Base-by-base conservation (phyloP, 495 filamentous ascomycete genomes). In the Aspergillus campestris region DNA sequence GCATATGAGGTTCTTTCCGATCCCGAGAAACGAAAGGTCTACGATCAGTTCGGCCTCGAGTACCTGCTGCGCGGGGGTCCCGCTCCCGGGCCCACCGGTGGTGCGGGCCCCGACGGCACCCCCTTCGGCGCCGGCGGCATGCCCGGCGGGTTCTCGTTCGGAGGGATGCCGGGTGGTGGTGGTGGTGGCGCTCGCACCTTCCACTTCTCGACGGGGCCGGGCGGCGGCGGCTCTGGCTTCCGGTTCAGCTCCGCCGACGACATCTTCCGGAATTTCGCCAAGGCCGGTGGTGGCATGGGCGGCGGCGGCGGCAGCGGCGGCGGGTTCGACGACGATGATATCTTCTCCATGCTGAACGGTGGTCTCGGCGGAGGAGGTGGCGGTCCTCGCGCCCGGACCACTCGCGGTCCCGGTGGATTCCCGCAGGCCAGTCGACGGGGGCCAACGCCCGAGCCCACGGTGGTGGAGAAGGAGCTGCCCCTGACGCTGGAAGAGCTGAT, bases 1-100 rank as follows among this genome's bases (percentile, higher is more conserved):
- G 92, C 92, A 37, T 98, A 95, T 70, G 92, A 98, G 71, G 91
- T 98, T 57, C 82, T 98, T 8, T 91, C 86, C 51, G 92, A 98
- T 61, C 90, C 92, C 31, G 94, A 97, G 58, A 97, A 97, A 65
- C 84, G 92, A 45, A 94, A 95, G 68, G 82, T 82, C 15, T 98
- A 98, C 59, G 94, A 98, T 56, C 85, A 94, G 61, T 96, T 78
- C 58, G 92, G 92, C 48, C 81, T 97, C 39, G 92, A 98, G 48
- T 95, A 89, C 66, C 73, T 97, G 34, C 73, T 95, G 14, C 85
- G 85, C 32, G 91, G 91, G 13, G 94, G 94, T 24, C 66, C 80
- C 8, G 70, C 87, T 5, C 88, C 88, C 5, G 75, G 85, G 1
- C 69, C 77, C 0, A 64, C 60, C 24, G 65, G 71, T 34, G 74